Evolutionary conservation across 108 stramenopile genomes (phyloP).

Genomic region (Conticribra guillardii): DNA sequence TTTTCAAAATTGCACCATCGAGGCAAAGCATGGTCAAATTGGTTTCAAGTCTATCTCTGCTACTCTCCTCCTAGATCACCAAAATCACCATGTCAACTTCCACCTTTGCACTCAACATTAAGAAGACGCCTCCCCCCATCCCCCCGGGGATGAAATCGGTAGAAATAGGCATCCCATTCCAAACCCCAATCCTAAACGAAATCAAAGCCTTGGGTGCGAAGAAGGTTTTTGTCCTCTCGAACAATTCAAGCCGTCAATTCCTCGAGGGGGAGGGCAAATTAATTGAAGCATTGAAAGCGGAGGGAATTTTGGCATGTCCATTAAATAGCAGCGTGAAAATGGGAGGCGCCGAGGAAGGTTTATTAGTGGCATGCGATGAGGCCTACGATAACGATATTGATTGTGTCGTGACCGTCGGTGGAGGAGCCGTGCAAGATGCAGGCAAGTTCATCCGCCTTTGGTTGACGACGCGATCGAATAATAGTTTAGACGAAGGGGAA

Average conservation of each 20-base stretch:
- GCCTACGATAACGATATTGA: constrained; percentile 23
- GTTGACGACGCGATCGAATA: constrained; percentile 8
- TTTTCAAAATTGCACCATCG: no score
- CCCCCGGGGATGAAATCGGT: no score
- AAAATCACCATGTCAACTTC: no score
- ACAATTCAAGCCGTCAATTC: constrained; percentile 24
- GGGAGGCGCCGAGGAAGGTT: constrained; percentile 31
- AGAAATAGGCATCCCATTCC: no score
- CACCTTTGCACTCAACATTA: no score
- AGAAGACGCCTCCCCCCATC: no score
- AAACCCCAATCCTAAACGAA: no score
- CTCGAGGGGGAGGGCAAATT: constrained; percentile 18
- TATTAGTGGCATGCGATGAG: constrained; percentile 33
- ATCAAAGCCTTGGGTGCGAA: no score
- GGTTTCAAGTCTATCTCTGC: no score
- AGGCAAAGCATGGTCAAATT: no score
- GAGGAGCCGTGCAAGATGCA: constrained; percentile 45
- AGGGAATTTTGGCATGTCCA: constrained; percentile 29
- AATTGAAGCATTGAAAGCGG: constrained; percentile 10
- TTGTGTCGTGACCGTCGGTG: constrained; percentile 32
- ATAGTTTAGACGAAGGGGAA: background rate
- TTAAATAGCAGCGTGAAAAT: constrained; percentile 31
- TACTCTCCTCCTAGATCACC: no score
- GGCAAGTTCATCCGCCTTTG: constrained; percentile 43
- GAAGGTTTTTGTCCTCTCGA: constrained; percentile 31